Conservation (phyloP, 2,329 filamentous ascomycete genomes). For the Fusarium sp. region DNA sequence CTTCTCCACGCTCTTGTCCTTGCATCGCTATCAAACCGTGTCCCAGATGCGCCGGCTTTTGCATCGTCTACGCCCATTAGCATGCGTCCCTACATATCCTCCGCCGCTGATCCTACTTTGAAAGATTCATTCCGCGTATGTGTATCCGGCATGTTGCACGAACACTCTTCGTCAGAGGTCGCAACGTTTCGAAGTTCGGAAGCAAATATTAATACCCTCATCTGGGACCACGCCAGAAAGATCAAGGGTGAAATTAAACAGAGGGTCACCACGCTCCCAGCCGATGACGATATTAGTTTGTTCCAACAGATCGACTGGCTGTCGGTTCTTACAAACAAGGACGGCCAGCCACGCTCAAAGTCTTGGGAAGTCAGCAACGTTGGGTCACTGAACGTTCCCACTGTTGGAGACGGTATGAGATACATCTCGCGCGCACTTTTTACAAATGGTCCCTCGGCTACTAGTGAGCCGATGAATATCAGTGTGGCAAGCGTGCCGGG, state of each 20-base stretch:
- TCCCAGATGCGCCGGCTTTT: slow-evolving; percentile 58
- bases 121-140: slow-evolving; percentile 57
- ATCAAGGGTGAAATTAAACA: slow-evolving; percentile 56
- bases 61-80: slow-evolving; percentile 60
- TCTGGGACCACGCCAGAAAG: slow-evolving; percentile 61
- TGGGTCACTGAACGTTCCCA: slow-evolving; percentile 56
- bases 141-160: slow-evolving; percentile 56
- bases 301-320: slow-evolving; percentile 63
- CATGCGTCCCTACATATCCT: slow-evolving; percentile 58
- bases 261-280: slow-evolving; percentile 54
- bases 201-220: slow-evolving; percentile 44
- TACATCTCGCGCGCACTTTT: slow-evolving; percentile 63
- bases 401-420: slow-evolving; percentile 47
- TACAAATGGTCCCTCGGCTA: slow-evolving; percentile 63
- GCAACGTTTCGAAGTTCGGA: slow-evolving; percentile 45
- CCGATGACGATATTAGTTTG: slow-evolving; percentile 61
- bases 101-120: slow-evolving; percentile 48
- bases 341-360: slow-evolving; percentile 59
- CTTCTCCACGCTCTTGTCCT: slow-evolving; percentile 64
- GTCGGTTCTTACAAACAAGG: slow-evolving; percentile 57
- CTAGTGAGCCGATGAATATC: slow-evolving; percentile 60
- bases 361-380: slow-evolving; percentile 70
- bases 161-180: slow-evolving; percentile 47
- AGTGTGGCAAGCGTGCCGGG: slow-evolving; percentile 64
- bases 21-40: slow-evolving; percentile 56